Evolutionary conservation across 345 rosid species (phyloP), one percentile per base, ranked within the genome.

Genomic region (Populus nigra): DNA sequence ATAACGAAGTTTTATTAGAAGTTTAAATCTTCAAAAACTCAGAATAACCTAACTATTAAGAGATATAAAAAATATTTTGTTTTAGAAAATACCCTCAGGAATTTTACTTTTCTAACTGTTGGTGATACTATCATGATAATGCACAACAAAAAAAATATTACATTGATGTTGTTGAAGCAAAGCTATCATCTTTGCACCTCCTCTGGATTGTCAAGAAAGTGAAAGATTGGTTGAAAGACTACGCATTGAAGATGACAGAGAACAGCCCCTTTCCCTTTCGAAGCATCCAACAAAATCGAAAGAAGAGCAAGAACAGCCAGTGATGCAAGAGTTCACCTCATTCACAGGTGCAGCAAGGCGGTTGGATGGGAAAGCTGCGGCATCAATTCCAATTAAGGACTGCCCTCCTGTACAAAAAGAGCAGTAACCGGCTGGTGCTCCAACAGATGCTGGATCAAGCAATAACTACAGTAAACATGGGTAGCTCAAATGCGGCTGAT

Each of bases 81-180:
- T 2, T 17, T 80, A 33, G 84, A 78, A 69, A 65, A 67, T 11
- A 72, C 27, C 5, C 63, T 80, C 23, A 25, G 41, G 10, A 75
- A 61, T 41, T 80, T 71, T 63, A 75, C 73, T 39, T 85, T 82
- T 57, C 17, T 80, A 10, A 77, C 84, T 1, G 8, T 65, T 5
- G 82, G 78, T 2, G 84, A 80, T 39, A 82, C 82, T 13, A 75
- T 80, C 17, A 18, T 45, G 53, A 43, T 50, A 50, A 50, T 50
- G 59, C 59, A 50, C n/a, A 7, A 7, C n/a, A 50, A 6, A 2
- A 17, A 18, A 50, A 50, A 50, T 17, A 18, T 50, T 50, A 50
- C 59, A 47, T 47, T 15, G 53, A 47, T 47, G 53, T 50, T 50
- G 57, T 50, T 20, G 22, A 50, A 50, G 59, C 23, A 18, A 2